Evolutionary conservation across 2,329 filamentous ascomycete species (phyloP).

Genomic region (Neonectria faginata): DNA sequence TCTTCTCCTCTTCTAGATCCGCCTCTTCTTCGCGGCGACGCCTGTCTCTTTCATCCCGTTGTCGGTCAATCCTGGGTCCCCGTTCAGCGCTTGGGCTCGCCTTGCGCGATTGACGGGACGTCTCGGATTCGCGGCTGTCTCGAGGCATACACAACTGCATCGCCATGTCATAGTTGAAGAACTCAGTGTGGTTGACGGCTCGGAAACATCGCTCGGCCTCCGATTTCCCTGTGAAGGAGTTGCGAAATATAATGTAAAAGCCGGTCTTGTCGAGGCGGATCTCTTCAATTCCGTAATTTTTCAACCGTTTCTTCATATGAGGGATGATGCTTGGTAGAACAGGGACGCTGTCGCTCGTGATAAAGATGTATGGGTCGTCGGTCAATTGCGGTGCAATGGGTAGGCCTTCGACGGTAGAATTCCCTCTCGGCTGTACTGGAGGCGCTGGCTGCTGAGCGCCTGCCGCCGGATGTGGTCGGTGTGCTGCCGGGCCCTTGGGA

Average conservation of each 20-base stretch:
- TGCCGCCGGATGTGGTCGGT: conserved; percentile 52
- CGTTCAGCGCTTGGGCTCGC: conserved; percentile 54
- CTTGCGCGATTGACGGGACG: conserved; percentile 44
- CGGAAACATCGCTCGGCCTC: conserved; percentile 86
- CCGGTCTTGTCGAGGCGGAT: conserved; percentile 87
- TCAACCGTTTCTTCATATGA: conserved; percentile 90
- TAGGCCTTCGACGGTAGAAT: conserved; percentile 72
- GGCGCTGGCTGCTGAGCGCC: conserved; percentile 48
- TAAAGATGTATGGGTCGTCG: conserved; percentile 88
- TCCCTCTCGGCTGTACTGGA: conserved; percentile 38
- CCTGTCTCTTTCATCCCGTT: conserved; percentile 72
- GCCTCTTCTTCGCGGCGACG: conserved; percentile 78
- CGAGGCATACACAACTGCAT: conserved; percentile 77
- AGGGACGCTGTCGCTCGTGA: conserved; percentile 87
- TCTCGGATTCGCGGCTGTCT: conserved; percentile 40
- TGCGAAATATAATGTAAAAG: conserved; percentile 92
- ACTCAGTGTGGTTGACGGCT: conserved; percentile 80
- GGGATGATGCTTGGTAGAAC: conserved; percentile 86
- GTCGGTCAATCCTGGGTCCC: conserved; percentile 38
- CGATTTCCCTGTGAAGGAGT: conserved; percentile 78
- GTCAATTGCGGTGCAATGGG: conserved; percentile 77
- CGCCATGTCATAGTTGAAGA: conserved; percentile 92
- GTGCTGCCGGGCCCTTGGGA: conserved; percentile 83
- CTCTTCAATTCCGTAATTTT: conserved; percentile 82
- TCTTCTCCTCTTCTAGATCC: conserved; percentile 91